phyloP scores from a whole-genome alignment of 2,329 filamentous ascomycete species.

The Penicillium sp. region DNA sequence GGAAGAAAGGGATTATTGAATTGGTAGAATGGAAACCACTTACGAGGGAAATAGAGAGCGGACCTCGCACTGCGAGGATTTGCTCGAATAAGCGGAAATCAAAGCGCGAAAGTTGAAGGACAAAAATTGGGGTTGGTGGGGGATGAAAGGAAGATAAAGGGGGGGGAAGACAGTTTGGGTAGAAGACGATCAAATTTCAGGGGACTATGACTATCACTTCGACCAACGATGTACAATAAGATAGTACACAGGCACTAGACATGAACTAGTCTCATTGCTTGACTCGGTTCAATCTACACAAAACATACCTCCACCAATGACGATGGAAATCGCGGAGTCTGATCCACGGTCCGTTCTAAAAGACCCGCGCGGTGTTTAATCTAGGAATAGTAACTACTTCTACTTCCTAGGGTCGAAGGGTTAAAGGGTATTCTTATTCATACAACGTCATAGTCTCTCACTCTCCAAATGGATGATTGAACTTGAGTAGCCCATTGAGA shows the following conservation, averaged over 20 bases:
- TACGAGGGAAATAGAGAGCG: conserved; percentile 10
- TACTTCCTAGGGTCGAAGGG: too few relatives aligned
- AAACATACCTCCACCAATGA: conserved; percentile 23
- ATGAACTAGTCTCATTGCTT: background rate
- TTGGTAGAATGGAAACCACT: conserved; percentile 6
- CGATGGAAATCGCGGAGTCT: background rate
- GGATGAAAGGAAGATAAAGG: conserved; percentile 10
- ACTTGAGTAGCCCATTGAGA: conserved; percentile 87
- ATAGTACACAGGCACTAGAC: background rate
- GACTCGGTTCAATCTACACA: conserved; percentile 19
- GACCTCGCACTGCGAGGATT: conserved; percentile 26
- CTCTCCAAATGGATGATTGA: conserved; percentile 93
- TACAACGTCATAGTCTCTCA: conserved; percentile 25
- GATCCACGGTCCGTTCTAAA: conserved; percentile 5
- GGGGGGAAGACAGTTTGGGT: conserved; percentile 1
- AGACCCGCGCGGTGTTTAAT: background rate
- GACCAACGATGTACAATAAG: background rate
- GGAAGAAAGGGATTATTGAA: conserved; percentile 4
- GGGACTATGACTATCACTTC: background rate
- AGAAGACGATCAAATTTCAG: conserved; percentile 1
- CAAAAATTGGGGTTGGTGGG: conserved; percentile 5
- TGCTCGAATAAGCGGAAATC: conserved; percentile 11
- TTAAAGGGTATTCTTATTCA: background rate
- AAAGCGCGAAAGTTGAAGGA: background rate
- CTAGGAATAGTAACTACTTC: background rate